A percentile compares a stretch with the other conserved stretches of the same genome.
Evolutionary conservation across 2,329 filamentous ascomycete genomes (phyloP).

Genomic region (Colletotrichum tamarilloi): DNA sequence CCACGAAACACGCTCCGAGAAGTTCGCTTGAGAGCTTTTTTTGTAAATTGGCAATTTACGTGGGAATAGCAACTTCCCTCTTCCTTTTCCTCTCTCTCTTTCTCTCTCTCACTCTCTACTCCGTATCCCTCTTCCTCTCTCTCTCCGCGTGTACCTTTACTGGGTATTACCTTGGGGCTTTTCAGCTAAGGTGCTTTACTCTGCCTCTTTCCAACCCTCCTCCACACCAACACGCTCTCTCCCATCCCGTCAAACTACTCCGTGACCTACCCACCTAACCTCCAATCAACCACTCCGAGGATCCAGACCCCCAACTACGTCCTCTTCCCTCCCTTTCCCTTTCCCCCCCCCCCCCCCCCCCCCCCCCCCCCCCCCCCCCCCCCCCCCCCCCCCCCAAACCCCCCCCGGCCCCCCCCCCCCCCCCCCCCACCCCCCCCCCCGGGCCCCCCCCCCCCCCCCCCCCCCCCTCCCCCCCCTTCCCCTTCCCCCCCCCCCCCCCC

Average conservation of each 20-base stretch:
- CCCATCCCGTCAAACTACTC: background rate
- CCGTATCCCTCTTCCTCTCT: background rate
- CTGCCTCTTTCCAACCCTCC: background rate
- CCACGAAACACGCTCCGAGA: slow-evolving; percentile 21
- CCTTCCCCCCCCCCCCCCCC: too few species aligned
- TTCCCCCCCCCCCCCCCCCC: background rate
- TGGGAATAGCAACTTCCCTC: slow-evolving; percentile 6
- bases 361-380: background rate
- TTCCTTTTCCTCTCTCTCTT: background rate
- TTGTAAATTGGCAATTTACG: slow-evolving; percentile 1
- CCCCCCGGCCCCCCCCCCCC: too few species aligned
- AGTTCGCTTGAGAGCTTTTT: background rate
- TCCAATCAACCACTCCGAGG: background rate
- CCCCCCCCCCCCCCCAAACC: background rate
- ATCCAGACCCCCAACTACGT: background rate
- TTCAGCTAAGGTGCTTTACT: background rate
- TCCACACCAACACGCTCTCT: background rate
- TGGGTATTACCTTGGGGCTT: background rate
- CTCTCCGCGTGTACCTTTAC: background rate
- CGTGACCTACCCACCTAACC: background rate
- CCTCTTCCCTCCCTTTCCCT: background rate
- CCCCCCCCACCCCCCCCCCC: too few species aligned
- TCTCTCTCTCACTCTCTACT: too few species aligned
- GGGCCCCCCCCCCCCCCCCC: too few species aligned
- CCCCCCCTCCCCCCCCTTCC: too few species aligned